A percentile compares a stretch with the other conserved stretches of the same genome.
These are phyloP conservation scores for Pseudogymnoascus sp. DNA, from an alignment of 2,329 filamentous ascomycete genomes.

Conservation along the genomic window DNA sequence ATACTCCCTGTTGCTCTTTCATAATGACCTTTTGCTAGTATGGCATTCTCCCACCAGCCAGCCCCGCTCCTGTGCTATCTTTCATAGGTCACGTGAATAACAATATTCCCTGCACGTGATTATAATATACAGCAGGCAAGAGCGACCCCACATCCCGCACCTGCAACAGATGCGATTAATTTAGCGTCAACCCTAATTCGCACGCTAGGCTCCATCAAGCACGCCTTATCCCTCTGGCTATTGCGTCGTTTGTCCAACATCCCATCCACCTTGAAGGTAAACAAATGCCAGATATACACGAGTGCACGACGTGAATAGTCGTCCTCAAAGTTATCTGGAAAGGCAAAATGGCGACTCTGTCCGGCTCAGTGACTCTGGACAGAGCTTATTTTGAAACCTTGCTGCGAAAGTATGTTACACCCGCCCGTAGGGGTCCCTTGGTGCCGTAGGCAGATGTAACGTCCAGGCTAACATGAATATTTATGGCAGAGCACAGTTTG, in stretches of 20 bases:
- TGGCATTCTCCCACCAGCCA: neutral
- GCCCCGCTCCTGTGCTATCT: neutral
- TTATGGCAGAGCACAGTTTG: slow-evolving; percentile 37
- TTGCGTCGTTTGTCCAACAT: slow-evolving; percentile 6
- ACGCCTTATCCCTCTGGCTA: neutral
- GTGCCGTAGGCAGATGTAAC: neutral
- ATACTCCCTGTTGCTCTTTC: neutral
- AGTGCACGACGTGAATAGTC: neutral
- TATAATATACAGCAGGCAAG: neutral
- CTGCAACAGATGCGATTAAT: slow-evolving; percentile 2
- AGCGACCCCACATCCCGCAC: slow-evolving; percentile 5
- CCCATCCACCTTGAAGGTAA: neutral
- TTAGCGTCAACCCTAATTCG: slow-evolving; percentile 6
- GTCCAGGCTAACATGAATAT: neutral
- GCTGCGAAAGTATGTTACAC: slow-evolving; percentile 47
- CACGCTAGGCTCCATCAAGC: slow-evolving; percentile 2
- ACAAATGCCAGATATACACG: slow-evolving; percentile 1
- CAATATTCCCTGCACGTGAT: neutral
- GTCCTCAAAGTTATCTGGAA: slow-evolving; percentile 1
- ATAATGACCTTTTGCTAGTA: neutral
- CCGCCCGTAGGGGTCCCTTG: neutral
- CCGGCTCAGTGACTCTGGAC: slow-evolving; percentile 47
- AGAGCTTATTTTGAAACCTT: slow-evolving; percentile 55
- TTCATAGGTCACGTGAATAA: neutral
- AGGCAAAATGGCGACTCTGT: neutral